These are phyloP conservation scores for Actinomortierella ambigua DNA, from an alignment of 371 early-diverging fungal genomes.

Conservation along the genomic window DNA sequence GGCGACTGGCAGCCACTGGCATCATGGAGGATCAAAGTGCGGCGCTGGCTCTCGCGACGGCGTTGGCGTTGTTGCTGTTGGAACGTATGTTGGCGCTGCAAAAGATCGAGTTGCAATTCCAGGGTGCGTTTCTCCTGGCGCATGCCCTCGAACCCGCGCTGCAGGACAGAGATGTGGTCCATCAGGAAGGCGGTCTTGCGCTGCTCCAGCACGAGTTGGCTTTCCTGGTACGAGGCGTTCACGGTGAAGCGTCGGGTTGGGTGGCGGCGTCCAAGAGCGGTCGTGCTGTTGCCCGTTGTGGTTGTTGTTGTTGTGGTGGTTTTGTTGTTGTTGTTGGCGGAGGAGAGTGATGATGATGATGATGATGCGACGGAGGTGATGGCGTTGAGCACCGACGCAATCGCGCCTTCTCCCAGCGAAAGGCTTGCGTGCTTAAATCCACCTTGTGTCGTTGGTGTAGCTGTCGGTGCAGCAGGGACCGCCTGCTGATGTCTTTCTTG, in stretches of 20 bases:
- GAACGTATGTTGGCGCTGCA: conserved; percentile 42
- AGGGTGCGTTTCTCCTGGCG: conserved; percentile 43
- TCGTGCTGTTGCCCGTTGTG: too few relatives aligned
- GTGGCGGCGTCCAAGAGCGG: conserved; percentile 15
- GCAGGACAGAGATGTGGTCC: conserved; percentile 40
- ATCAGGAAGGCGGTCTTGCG: conserved; percentile 44
- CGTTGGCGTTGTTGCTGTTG: conserved; percentile 44
- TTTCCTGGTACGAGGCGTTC: conserved; percentile 31
- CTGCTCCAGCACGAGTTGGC: conserved; percentile 32
- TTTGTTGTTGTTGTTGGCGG: background rate
- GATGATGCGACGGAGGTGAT: conserved; percentile 35
- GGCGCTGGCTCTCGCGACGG: conserved; percentile 31
- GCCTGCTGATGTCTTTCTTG: background rate
- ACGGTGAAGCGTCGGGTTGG: conserved; percentile 38
- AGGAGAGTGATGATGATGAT: conserved; percentile 29
- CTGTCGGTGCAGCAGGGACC: too few relatives aligned
- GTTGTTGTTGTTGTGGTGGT: conserved; percentile 1
- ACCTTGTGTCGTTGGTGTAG: too few relatives aligned
- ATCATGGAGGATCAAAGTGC: conserved; percentile 25
- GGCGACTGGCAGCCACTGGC: conserved; percentile 24
- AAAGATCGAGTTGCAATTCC: conserved; percentile 39
- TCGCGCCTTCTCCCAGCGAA: conserved; percentile 15
- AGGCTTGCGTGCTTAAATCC: conserved; percentile 19
- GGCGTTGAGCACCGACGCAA: conserved; percentile 24
- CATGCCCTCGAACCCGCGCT: conserved; percentile 36